Conservation (phyloP, 495 filamentous ascomycete species). For the Ramalina intermedia region DNA sequence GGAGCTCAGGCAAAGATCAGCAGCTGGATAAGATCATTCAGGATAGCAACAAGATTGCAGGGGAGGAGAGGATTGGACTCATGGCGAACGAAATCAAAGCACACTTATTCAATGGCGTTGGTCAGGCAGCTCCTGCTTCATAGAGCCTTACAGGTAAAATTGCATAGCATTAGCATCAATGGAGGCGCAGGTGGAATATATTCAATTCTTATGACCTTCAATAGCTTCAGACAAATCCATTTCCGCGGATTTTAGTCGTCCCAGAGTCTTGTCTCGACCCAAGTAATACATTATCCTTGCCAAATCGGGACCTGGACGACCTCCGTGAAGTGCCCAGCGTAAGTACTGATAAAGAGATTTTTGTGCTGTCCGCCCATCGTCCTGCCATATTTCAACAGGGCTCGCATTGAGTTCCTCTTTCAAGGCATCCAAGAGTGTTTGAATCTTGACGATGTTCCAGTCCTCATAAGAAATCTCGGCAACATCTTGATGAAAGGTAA, state of each 20-base stretch:
- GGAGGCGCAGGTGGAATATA: too few relatives aligned
- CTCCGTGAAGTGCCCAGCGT: constrained; percentile 51
- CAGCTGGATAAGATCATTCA: constrained; percentile 68
- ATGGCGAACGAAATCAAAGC: constrained; percentile 74
- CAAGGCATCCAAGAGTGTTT: constrained; percentile 2
- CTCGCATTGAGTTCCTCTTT: background rate
- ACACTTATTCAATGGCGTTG: constrained; percentile 62
- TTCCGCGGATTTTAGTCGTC: constrained; percentile 36
- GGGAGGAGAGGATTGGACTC: constrained; percentile 75
- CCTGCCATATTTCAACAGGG: background rate
- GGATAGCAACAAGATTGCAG: constrained; percentile 66
- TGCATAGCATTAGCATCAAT: background rate
- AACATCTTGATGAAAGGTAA: background rate
- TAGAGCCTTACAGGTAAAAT: background rate
- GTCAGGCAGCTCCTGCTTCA: constrained; percentile 6
- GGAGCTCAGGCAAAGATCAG: constrained; percentile 30
- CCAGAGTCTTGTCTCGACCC: constrained; percentile 44
- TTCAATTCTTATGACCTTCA: background rate
- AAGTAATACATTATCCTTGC: constrained; percentile 45
- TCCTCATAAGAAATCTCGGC: constrained; percentile 9
- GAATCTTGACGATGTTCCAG: constrained; percentile 5
- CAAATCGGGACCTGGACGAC: constrained; percentile 42
- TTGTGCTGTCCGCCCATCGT: constrained; percentile 20
- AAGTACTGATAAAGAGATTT: constrained; percentile 40
- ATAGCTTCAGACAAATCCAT: background rate